Evolutionary conservation across 2,329 filamentous ascomycete species (phyloP).

Genomic region (Penicillium thymicola): DNA sequence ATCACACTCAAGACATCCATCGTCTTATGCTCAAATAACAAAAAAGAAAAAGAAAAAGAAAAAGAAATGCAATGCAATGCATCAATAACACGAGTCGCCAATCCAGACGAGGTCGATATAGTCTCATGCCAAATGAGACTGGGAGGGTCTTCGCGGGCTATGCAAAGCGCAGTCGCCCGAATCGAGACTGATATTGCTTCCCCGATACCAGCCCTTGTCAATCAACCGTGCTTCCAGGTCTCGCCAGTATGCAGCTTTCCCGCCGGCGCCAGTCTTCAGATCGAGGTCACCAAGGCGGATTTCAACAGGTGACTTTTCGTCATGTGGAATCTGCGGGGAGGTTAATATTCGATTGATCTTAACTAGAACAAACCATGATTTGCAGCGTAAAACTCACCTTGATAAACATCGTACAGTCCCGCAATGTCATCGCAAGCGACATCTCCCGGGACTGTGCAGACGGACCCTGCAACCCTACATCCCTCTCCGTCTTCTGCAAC

Average conservation of each 20-base stretch:
- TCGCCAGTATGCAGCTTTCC: conserved; percentile 68
- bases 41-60: not conserved
- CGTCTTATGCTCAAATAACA: not conserved
- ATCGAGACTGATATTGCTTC: conserved; percentile 32
- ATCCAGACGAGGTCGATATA: not conserved
- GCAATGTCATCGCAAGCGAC: conserved; percentile 71
- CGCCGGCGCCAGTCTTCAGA: conserved; percentile 62
- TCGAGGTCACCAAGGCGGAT: conserved; percentile 71
- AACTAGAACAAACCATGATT: not conserved
- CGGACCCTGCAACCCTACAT: conserved; percentile 37
- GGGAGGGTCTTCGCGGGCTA: conserved; percentile 6
- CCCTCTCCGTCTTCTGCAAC: conserved; percentile 33
- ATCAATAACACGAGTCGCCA: not conserved
- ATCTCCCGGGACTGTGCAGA: conserved; percentile 47
- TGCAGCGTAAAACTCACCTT: conserved; percentile 45
- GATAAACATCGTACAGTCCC: conserved; percentile 74
- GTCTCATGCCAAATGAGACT: not conserved
- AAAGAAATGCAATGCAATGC: not conserved
- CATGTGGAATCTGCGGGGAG: conserved; percentile 31
- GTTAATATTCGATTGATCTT: not conserved
- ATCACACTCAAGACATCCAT: not conserved
- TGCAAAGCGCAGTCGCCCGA: conserved; percentile 36
- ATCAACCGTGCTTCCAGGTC: conserved; percentile 61
- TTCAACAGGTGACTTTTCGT: conserved; percentile 34
- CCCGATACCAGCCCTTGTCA: conserved; percentile 65